phyloP scores from a whole-genome alignment of 768 basidiomycete species.

The Suillus occidentalis region DNA sequence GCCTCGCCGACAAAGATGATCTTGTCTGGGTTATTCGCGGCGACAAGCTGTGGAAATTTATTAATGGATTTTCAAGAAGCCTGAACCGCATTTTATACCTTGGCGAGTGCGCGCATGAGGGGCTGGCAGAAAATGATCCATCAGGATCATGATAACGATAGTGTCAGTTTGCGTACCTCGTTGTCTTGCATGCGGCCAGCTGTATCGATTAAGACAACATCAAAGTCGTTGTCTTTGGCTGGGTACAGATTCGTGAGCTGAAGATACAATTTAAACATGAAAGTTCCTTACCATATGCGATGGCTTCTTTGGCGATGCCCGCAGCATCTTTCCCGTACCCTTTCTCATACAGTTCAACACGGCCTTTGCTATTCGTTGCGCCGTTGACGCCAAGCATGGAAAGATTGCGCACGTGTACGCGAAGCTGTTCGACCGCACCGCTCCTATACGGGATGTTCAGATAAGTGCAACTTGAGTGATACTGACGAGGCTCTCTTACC shows the following conservation, averaged over 20 bases:
- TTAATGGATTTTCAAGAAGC: not conserved
- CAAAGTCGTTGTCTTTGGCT: constrained; percentile 90
- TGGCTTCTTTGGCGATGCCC: constrained; percentile 94
- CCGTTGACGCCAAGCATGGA: constrained; percentile 78
- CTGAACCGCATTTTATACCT: constrained; percentile 43
- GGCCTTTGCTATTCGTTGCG: constrained; percentile 64
- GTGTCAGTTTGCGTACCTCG: constrained; percentile 55
- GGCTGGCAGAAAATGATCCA: constrained; percentile 50
- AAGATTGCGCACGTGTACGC: constrained; percentile 94
- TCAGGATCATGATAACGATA: not conserved
- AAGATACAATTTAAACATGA: constrained; percentile 8
- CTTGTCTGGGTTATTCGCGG: constrained; percentile 94
- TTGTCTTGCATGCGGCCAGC: constrained; percentile 99
- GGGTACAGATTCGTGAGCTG: constrained; percentile 10
- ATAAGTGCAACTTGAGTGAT: not conserved
- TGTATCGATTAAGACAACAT: constrained; percentile 97
- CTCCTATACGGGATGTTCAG: constrained; percentile 48
- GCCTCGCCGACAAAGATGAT: constrained; percentile 99
- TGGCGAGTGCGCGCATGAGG: constrained; percentile 96
- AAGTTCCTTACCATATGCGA: constrained; percentile 68
- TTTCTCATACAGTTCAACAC: constrained; percentile 91
- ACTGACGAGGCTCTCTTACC: constrained; percentile 42
- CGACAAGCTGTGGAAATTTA: constrained; percentile 61
- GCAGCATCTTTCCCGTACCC: constrained; percentile 99
- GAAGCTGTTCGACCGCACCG: constrained; percentile 96